Percentiles rank a stretch among this genome's conserved stretches.
phyloP scores from a whole-genome alignment of 164 flowering plant genomes.

The Chimonanthus praecox region DNA sequence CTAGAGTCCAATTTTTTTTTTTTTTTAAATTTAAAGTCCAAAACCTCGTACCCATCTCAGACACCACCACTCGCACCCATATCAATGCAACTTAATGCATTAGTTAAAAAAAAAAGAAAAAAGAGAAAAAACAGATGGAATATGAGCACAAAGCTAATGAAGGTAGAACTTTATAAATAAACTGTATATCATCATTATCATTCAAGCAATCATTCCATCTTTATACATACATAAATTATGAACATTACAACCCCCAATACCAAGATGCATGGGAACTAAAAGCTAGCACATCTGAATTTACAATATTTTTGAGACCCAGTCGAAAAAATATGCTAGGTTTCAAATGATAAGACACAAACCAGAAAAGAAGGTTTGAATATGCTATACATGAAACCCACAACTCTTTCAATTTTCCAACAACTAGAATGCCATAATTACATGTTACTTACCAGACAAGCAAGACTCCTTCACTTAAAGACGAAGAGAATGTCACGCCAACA shows the following conservation, averaged over 20 bases:
- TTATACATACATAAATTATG: too few relatives aligned
- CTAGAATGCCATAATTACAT: background rate
- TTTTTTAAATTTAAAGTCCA: too few relatives aligned
- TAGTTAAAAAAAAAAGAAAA: too few relatives aligned
- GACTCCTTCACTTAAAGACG: background rate
- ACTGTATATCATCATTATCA: too few relatives aligned
- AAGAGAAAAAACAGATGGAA: background rate
- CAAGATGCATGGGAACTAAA: background rate
- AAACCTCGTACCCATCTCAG: too few relatives aligned
- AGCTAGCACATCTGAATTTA: background rate
- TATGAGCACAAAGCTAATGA: background rate
- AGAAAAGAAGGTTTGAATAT: too few relatives aligned
- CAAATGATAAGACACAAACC: background rate
- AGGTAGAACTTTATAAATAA: too few relatives aligned
- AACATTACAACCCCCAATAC: background rate
- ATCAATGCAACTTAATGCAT: too few relatives aligned
- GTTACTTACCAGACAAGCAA: conserved; percentile 2
- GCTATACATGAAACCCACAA: background rate
- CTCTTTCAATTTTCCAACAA: background rate
- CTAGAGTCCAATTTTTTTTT: too few relatives aligned
- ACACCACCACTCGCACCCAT: too few relatives aligned
- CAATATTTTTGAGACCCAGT: background rate
- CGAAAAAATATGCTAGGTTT: background rate
- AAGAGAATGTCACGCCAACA: conserved; percentile 4
- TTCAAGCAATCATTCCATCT: too few relatives aligned